Evolutionary conservation across 768 basidiomycete genomes (phyloP).

Genomic region (Scleroderma citrinum): DNA sequence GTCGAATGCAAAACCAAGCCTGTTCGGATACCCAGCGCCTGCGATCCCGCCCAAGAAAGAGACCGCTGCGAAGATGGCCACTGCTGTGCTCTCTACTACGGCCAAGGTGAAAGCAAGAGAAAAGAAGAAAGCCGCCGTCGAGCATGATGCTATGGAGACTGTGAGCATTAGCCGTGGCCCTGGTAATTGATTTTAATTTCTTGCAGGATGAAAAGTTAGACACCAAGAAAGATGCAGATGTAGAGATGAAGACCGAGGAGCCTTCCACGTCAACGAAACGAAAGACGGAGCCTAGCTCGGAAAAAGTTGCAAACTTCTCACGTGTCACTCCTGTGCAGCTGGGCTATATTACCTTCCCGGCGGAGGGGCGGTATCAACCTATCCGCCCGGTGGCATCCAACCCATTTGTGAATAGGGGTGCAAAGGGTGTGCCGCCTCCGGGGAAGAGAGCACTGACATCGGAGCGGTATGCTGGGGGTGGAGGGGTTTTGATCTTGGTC

Average conservation of each 20-base stretch:
- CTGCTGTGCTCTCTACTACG: conserved; percentile 94
- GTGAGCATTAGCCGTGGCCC: conserved; percentile 39
- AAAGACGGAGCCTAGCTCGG: conserved; percentile 70
- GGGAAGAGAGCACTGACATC: conserved; percentile 34
- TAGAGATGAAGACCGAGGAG: conserved; percentile 77
- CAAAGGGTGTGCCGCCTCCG: conserved; percentile 24
- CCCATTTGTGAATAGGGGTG: conserved; percentile 28
- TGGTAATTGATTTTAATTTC: conserved; percentile 10
- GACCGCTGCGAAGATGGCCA: conserved; percentile 83
- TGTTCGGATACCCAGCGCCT: conserved; percentile 87
- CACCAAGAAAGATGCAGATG: conserved; percentile 53
- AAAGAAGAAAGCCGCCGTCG: conserved; percentile 83
- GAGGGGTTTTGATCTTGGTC: conserved; percentile 80
- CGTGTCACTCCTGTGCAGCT: conserved; percentile 90
- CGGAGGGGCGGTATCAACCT: conserved; percentile 78
- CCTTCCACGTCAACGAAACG: conserved; percentile 47
- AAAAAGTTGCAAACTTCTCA: conserved; percentile 80
- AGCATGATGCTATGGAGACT: conserved; percentile 76
- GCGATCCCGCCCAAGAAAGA: conserved; percentile 92
- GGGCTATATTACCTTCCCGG: conserved; percentile 76
- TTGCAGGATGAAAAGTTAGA: conserved; percentile 51
- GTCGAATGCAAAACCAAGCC: conserved; percentile 84
- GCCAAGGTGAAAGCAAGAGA: conserved; percentile 95
- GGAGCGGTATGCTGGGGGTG: conserved; percentile 71
- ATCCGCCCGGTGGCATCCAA: conserved; percentile 69